Evolutionary conservation across 2,329 filamentous ascomycete species (phyloP).

Genomic region (Trichoderma sp.): DNA sequence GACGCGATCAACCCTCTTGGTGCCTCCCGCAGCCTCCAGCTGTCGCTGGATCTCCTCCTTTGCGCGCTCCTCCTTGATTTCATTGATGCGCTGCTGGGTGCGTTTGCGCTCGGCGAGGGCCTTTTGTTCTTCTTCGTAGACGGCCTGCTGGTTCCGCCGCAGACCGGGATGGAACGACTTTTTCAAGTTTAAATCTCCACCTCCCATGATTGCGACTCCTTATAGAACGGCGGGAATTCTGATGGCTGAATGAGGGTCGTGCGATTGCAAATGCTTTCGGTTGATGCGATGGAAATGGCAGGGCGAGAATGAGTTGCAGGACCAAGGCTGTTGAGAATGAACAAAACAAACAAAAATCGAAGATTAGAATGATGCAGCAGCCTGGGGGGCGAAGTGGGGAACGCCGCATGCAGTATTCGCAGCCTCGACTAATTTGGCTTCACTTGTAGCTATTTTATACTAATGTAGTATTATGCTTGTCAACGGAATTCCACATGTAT

Average conservation of each 20-base stretch:
- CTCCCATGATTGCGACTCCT: slow-evolving; percentile 66
- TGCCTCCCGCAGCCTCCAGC: slow-evolving; percentile 83
- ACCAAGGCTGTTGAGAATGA: background rate
- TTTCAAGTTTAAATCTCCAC: slow-evolving; percentile 92
- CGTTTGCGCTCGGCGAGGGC: slow-evolving; percentile 93
- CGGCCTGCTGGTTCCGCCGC: slow-evolving; percentile 83
- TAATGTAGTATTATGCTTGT: no score
- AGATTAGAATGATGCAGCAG: background rate
- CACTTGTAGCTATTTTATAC: background rate
- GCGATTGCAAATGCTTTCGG: background rate
- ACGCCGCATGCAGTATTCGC: background rate
- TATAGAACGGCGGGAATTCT: background rate
- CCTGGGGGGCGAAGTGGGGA: background rate
- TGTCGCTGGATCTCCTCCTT: slow-evolving; percentile 89
- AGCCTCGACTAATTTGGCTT: background rate
- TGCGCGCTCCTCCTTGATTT: slow-evolving; percentile 88
- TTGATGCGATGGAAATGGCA: background rate
- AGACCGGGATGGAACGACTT: slow-evolving; percentile 92
- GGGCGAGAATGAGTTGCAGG: background rate
- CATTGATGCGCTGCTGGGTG: slow-evolving; percentile 85
- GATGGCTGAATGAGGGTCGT: background rate
- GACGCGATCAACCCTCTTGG: slow-evolving; percentile 75
- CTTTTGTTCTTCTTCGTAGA: slow-evolving; percentile 89
- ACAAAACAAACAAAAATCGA: background rate
- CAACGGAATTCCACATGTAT: no score